Conservation (phyloP, 2,329 filamentous ascomycete species). For the Metarhizium sp. region DNA sequence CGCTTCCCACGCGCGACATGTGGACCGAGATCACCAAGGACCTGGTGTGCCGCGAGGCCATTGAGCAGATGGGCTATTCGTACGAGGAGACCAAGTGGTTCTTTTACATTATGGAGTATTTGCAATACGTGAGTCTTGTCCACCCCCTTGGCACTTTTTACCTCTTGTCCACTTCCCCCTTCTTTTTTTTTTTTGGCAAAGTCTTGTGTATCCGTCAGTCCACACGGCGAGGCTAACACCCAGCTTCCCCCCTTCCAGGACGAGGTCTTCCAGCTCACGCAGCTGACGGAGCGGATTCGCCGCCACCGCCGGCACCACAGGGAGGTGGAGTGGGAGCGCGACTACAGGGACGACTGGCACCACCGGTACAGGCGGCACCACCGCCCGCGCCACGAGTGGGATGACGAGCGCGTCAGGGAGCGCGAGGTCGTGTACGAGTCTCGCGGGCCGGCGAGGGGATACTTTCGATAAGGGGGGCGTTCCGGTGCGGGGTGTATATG, state of each 20-base stretch:
- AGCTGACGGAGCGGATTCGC: slow-evolving; percentile 75
- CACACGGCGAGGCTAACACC: not conserved
- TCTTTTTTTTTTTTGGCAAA: too few relatives aligned
- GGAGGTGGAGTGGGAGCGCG: slow-evolving; percentile 50
- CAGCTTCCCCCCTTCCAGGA: slow-evolving; percentile 44
- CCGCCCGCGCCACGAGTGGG: slow-evolving; percentile 28
- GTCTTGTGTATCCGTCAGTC: too few relatives aligned
- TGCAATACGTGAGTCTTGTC: slow-evolving; percentile 61
- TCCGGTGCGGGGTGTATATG: not conserved
- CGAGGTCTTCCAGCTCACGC: slow-evolving; percentile 75
- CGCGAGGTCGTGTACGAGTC: slow-evolving; percentile 58
- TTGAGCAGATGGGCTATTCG: slow-evolving; percentile 74
- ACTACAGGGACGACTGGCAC: slow-evolving; percentile 43
- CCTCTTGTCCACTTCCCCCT: too few relatives aligned
- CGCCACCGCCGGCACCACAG: slow-evolving; percentile 45
- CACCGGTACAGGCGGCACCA: slow-evolving; percentile 27
- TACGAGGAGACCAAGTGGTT: slow-evolving; percentile 85
- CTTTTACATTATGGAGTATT: slow-evolving; percentile 88
- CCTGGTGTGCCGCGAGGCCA: slow-evolving; percentile 75
- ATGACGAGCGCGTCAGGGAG: slow-evolving; percentile 58
- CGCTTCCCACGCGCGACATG: slow-evolving; percentile 52
- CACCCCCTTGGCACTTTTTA: too few relatives aligned
- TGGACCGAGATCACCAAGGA: slow-evolving; percentile 99
- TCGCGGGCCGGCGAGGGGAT: slow-evolving; percentile 18
- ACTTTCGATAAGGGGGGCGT: slow-evolving; percentile 13